Percentiles rank a stretch among this genome's conserved stretches.
These are phyloP conservation scores for Pythium insidiosum DNA, from an alignment of 352 stramenopile species.

Conservation along the genomic window DNA sequence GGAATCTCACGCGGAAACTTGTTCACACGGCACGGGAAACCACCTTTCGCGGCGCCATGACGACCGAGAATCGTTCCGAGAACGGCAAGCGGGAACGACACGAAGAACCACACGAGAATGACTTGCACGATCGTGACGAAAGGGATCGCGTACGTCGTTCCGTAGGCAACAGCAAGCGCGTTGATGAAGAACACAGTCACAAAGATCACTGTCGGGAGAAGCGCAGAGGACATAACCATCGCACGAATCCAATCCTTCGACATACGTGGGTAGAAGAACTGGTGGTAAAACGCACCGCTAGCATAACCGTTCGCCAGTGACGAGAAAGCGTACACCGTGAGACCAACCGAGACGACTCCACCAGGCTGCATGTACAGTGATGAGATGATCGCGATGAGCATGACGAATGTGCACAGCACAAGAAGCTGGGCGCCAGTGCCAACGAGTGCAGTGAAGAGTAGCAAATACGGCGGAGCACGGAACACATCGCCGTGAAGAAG, in stretches of 20 bases:
- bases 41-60: slow-evolving; percentile 85
- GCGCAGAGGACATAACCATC: slow-evolving; percentile 74
- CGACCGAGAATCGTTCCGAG: slow-evolving; percentile 96
- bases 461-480: slow-evolving; percentile 86
- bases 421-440: slow-evolving; percentile 95
- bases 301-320: slow-evolving; percentile 86
- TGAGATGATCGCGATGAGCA: slow-evolving; percentile 94
- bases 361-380: slow-evolving; percentile 96
- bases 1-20: slow-evolving; percentile 91
- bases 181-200: slow-evolving; percentile 88
- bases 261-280: slow-evolving; percentile 88
- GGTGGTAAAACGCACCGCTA: slow-evolving; percentile 86
- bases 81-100: slow-evolving; percentile 94
- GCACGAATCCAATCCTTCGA: slow-evolving; percentile 88
- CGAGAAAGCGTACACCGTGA: slow-evolving; percentile 93
- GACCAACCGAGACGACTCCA: slow-evolving; percentile 92
- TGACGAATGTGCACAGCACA: slow-evolving; percentile 90
- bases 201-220: slow-evolving; percentile 76
- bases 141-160: slow-evolving; percentile 80
- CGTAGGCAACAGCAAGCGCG: slow-evolving; percentile 68
- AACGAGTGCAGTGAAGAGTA: slow-evolving; percentile 94
- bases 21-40: slow-evolving; percentile 93
- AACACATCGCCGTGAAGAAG: slow-evolving; percentile 95
- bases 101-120: slow-evolving; percentile 96
- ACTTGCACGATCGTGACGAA: slow-evolving; percentile 87